Evolutionary conservation across 352 stramenopile genomes (phyloP).

Genomic region (Sclerospora graminicola): DNA sequence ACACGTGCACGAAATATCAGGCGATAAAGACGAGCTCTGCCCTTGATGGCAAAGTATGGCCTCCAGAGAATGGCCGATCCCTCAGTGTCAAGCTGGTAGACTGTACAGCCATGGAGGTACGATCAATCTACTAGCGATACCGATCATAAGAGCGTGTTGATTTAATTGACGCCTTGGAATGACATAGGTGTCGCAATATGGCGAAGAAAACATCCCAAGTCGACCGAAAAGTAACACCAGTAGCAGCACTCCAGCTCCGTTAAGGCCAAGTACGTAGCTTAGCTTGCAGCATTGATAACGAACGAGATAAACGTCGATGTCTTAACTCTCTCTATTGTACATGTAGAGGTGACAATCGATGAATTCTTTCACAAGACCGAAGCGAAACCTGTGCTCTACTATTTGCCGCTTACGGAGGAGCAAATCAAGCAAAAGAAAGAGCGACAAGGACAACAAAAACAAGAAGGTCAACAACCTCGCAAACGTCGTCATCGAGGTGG

Average conservation of each 20-base stretch:
- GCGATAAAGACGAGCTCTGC: conserved; percentile 32
- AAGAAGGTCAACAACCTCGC: conserved; percentile 11
- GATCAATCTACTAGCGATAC: neutral
- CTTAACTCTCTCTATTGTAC: conserved; percentile 4
- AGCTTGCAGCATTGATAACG: too few species aligned
- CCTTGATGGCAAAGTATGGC: conserved; percentile 57
- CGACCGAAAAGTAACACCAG: conserved; percentile 17
- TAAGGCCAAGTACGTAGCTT: conserved; percentile 15
- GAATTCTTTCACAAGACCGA: conserved; percentile 72
- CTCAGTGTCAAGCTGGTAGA: conserved; percentile 30
- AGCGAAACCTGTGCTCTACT: conserved; percentile 74
- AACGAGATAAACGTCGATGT: too few species aligned
- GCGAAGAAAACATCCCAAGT: conserved; percentile 12
- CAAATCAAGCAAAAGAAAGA: conserved; percentile 41
- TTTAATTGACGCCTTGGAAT: neutral
- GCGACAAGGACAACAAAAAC: conserved; percentile 10
- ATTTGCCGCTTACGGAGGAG: conserved; percentile 63
- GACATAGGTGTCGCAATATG: conserved; percentile 17
- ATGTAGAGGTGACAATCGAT: conserved; percentile 39
- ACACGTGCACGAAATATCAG: conserved; percentile 16
- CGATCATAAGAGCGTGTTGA: neutral
- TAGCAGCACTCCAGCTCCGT: conserved; percentile 6
- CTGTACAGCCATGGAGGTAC: conserved; percentile 40
- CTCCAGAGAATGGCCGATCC: conserved; percentile 38
- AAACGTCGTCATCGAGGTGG: conserved; percentile 25